These are phyloP conservation scores for Debaryomyces tyrocola DNA, from an alignment of 805 yeast species.

Conservation along the genomic window DNA sequence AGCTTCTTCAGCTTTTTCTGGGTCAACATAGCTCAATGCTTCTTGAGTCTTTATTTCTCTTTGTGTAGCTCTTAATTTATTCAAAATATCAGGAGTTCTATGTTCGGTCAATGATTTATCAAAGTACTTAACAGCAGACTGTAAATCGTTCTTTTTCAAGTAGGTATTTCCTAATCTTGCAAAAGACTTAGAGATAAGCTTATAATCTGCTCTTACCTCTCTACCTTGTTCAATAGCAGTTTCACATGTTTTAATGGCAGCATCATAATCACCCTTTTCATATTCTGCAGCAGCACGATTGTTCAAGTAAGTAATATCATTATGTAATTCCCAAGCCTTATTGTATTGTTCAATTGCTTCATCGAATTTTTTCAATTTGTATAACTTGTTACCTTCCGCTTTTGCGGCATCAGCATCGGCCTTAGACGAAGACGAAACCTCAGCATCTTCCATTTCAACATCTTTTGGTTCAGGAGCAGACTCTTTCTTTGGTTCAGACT, in stretches of 20 bases:
- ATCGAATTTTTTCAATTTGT: constrained; percentile 85
- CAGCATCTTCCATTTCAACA: constrained; percentile 40
- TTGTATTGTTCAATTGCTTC: constrained; percentile 87
- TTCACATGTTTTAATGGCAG: constrained; percentile 78
- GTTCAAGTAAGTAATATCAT: constrained; percentile 91
- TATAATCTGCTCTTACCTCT: constrained; percentile 88
- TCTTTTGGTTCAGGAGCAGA: constrained; percentile 21
- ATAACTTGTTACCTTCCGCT: constrained; percentile 80
- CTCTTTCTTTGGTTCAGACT: constrained; percentile 9
- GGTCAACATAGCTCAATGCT: constrained; percentile 76
- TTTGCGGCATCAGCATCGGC: constrained; percentile 67
- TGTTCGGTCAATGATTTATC: constrained; percentile 95
- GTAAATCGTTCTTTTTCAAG: constrained; percentile 70
- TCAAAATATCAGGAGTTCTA: constrained; percentile 90
- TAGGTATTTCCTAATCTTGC: constrained; percentile 87
- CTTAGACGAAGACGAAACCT: constrained; percentile 25
- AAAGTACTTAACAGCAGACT: constrained; percentile 72
- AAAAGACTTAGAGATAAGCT: constrained; percentile 86
- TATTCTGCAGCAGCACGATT: constrained; percentile 97
- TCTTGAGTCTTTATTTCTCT: constrained; percentile 80
- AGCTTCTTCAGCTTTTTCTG: constrained; percentile 93
- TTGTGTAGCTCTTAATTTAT: constrained; percentile 84
- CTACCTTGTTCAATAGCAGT: constrained; percentile 88
- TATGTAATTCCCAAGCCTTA: constrained; percentile 77
- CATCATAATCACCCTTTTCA: constrained; percentile 90